Percentiles rank a stretch among this genome's conserved stretches.
These are phyloP conservation scores for Calycina marina DNA, from an alignment of 2,329 filamentous ascomycete genomes.

Conservation along the genomic window DNA sequence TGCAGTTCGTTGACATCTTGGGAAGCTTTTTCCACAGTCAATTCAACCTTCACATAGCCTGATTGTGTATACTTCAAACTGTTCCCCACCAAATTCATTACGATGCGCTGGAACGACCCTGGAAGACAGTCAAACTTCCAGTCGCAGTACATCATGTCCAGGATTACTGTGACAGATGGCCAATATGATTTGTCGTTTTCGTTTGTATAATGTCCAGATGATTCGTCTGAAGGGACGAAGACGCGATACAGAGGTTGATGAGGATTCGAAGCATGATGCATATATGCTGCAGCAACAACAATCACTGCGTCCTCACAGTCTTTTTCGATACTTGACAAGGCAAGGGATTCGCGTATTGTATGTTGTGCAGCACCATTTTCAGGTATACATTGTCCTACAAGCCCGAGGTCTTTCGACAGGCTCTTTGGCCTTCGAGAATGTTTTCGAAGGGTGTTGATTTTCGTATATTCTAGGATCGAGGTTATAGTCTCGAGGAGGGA, in stretches of 20 bases:
- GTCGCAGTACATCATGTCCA: slow-evolving; percentile 24
- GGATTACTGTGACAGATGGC: no score
- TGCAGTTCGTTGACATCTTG: slow-evolving; percentile 13
- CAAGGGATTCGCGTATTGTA: no score
- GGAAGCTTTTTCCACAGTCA: no score
- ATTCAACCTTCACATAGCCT: slow-evolving; percentile 33
- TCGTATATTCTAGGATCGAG: slow-evolving; percentile 25
- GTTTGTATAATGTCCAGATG: slow-evolving; percentile 3
- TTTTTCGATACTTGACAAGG: no score
- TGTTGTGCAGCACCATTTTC: no score
- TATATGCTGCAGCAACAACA: slow-evolving; percentile 23
- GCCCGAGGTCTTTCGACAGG: slow-evolving; percentile 6
- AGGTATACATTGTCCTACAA: slow-evolving; percentile 20
- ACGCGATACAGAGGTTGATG: slow-evolving; percentile 1
- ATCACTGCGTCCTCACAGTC: slow-evolving; percentile 24
- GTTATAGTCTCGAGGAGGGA: slow-evolving; percentile 25
- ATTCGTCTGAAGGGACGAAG: no score
- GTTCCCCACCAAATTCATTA: slow-evolving; percentile 50
- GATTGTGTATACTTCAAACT: slow-evolving; percentile 43
- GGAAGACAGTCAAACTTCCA: slow-evolving; percentile 17
- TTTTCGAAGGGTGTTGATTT: slow-evolving; percentile 15
- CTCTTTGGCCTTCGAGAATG: slow-evolving; percentile 5
- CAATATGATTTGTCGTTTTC: slow-evolving; percentile 30
- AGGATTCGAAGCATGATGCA: slow-evolving; percentile 14
- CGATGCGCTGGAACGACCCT: slow-evolving; percentile 24